Conservation (phyloP, 352 stramenopile genomes). For the Blastocystis sp. region DNA sequence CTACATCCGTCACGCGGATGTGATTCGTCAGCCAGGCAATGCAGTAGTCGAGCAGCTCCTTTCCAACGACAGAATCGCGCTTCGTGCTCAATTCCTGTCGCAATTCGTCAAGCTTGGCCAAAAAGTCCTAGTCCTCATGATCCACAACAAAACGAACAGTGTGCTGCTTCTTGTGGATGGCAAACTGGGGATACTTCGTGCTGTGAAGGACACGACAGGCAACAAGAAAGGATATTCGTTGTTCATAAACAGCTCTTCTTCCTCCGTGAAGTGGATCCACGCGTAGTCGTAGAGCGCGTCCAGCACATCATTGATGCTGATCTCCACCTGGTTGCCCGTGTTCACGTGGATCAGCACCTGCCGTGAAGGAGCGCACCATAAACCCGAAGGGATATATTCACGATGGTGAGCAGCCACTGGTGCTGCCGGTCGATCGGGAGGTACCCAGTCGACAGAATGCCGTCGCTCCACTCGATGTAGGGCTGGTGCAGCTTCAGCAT, state of each 20-base stretch:
- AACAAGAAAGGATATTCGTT: slow-evolving; percentile 44
- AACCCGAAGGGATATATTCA: slow-evolving; percentile 51
- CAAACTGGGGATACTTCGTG: slow-evolving; percentile 55
- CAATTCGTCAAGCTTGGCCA: slow-evolving; percentile 26
- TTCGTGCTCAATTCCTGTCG: slow-evolving; percentile 31
- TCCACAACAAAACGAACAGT: not conserved
- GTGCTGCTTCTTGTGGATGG: slow-evolving; percentile 58
- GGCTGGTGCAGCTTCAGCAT: slow-evolving; percentile 53
- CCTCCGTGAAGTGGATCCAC: slow-evolving; percentile 65
- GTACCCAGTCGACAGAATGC: slow-evolving; percentile 61
- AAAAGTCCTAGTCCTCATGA: slow-evolving; percentile 37
- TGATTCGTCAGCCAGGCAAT: slow-evolving; percentile 68
- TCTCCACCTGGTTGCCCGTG: slow-evolving; percentile 53
- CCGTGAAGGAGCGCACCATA: not conserved
- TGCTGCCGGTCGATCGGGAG: slow-evolving; percentile 61
- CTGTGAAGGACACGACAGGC: not conserved
- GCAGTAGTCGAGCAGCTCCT: slow-evolving; percentile 56
- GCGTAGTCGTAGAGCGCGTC: slow-evolving; percentile 50
- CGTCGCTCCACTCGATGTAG: slow-evolving; percentile 66
- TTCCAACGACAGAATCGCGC: slow-evolving; percentile 10
- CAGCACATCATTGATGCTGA: slow-evolving; percentile 51
- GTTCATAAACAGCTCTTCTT: slow-evolving; percentile 62
- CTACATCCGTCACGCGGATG: slow-evolving; percentile 49
- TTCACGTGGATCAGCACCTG: slow-evolving; percentile 63
- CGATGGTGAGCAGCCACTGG: slow-evolving; percentile 54